phyloP scores from a whole-genome alignment of 495 filamentous ascomycete genomes.

The Aspergillus sclerotioniger region DNA sequence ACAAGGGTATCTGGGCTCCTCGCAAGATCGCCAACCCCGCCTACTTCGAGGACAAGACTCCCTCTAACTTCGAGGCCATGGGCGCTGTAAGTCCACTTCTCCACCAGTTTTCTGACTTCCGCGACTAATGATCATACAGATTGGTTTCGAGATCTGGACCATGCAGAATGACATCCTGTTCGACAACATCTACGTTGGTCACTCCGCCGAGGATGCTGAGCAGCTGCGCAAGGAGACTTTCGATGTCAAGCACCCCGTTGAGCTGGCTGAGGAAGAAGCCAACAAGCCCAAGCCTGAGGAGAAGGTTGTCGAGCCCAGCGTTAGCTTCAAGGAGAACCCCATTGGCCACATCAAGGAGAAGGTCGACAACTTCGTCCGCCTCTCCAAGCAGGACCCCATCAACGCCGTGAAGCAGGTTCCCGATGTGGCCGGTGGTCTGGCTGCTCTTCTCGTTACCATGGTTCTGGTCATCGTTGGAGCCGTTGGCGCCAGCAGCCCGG shows the following conservation, averaged over 20 bases:
- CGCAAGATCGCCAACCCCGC: slow-evolving; percentile 95
- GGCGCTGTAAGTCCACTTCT: slow-evolving; percentile 70
- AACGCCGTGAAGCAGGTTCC: slow-evolving; percentile 89
- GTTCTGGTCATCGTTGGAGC: slow-evolving; percentile 64
- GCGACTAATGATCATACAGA: slow-evolving; percentile 44
- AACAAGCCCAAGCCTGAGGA: slow-evolving; percentile 76
- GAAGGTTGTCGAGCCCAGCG: slow-evolving; percentile 64
- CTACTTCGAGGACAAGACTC: slow-evolving; percentile 97
- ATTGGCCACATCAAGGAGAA: slow-evolving; percentile 87
- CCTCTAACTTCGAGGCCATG: slow-evolving; percentile 95
- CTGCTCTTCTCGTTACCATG: slow-evolving; percentile 64
- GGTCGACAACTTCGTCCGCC: slow-evolving; percentile 79
- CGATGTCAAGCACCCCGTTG: slow-evolving; percentile 83
- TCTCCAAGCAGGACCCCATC: slow-evolving; percentile 84
- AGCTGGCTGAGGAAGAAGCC: slow-evolving; percentile 79
- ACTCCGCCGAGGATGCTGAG: slow-evolving; percentile 91
- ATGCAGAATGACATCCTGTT: slow-evolving; percentile 99
- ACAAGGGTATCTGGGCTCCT: slow-evolving; percentile 95
- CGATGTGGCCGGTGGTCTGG: slow-evolving; percentile 80
- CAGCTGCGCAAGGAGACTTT: slow-evolving; percentile 90
- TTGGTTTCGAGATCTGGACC: slow-evolving; percentile 99
- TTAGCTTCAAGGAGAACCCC: slow-evolving; percentile 91
- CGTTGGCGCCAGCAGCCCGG: slow-evolving; percentile 51
- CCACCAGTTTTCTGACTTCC: not conserved
- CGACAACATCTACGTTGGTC: slow-evolving; percentile 99